Base-by-base conservation (phyloP, 345 rosid species). In the Euphorbia peplus region DNA sequence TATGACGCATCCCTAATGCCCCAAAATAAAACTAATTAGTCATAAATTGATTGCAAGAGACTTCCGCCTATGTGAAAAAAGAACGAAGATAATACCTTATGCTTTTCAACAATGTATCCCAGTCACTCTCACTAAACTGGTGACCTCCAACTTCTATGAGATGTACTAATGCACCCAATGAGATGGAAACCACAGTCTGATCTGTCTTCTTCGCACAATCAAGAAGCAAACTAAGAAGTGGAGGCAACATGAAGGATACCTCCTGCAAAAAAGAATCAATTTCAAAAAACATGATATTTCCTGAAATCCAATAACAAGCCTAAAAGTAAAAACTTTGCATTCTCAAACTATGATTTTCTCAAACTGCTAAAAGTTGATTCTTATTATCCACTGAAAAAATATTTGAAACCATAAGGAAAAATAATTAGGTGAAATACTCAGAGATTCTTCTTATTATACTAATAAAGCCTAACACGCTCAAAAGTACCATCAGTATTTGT, bases 111-210 rank as follows among this genome's bases (percentile, higher is more conserved):
- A 95, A 82, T 78, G 86, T 88, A 74, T 95, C 97, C 99, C 99
- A 95, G 83, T 95, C 97, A 67, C 80, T 79, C 75, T 86, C 99
- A 72, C 93, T 88, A 76, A 95, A 95, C 76, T 90, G 99, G 81
- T 86, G 99, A 66, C 99, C 99, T 69, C 99, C 99, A 76, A 95
- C 98, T 76, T 95, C 98, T 54, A 95, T 91, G 68, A 95, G 99
- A 82, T 95, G 99, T 53, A 88, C 97, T 68, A 95, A 76, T 67
- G 99, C 99, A 76, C 97, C 96, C 80, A 95, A 70, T 41, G 99
- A 87, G 66, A 95, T 95, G 59, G 99, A 95, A 78, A 91, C 99
- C 53, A 95, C 99, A 9, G 99, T 73, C 84, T 95, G 99, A 79
- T 95, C 99, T 19, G 96, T 80, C 81, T 88, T 90, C 84, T 95